These are phyloP conservation scores for Quercus gilva DNA, from an alignment of 306 rosid species.

Conservation along the genomic window DNA sequence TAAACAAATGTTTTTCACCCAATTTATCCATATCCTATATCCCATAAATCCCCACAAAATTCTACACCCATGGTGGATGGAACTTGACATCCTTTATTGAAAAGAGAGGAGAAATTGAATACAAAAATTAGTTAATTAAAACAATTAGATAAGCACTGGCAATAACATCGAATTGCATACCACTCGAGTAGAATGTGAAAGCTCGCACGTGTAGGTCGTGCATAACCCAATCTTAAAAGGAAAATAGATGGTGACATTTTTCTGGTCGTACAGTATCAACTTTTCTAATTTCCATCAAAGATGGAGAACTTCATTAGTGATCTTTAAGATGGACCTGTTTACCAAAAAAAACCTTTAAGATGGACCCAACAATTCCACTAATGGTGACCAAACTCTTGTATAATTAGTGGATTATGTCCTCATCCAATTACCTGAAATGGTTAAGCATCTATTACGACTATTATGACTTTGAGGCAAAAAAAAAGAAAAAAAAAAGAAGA, in stretches of 20 bases:
- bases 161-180: background rate
- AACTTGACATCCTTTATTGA: no score
- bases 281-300: constrained; percentile 19
- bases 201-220: constrained; percentile 9
- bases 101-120: no score
- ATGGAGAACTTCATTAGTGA: constrained; percentile 12
- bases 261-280: constrained; percentile 16
- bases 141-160: background rate
- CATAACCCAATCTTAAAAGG: background rate
- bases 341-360: background rate
- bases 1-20: no score
- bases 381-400: constrained; percentile 5
- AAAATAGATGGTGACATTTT: constrained; percentile 11
- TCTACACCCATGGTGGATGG: no score
- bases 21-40: no score
- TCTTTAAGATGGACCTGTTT: constrained; percentile 15
- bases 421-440: constrained; percentile 20
- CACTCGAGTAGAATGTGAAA: background rate
- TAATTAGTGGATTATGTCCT: constrained; percentile 15
- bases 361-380: constrained; percentile 23
- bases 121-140: background rate
- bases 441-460: background rate
- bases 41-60: no score
- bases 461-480: no score
- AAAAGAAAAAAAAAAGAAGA: no score